Conservation (phyloP, 306 rosid genomes). For the Lathyrus sativus region DNA sequence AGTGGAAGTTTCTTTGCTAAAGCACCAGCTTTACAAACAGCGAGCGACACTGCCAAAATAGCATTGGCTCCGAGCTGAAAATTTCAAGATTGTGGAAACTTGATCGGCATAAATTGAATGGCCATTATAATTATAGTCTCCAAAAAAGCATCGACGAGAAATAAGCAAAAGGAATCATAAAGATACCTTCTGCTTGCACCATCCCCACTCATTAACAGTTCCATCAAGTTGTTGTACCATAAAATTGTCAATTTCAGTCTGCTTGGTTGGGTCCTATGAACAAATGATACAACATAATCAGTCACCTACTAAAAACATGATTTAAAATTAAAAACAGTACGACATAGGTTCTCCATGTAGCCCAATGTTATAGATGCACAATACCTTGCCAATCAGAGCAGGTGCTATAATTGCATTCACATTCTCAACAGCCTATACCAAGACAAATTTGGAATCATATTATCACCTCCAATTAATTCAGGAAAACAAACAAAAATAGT, state of each 20-base stretch:
- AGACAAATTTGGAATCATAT: constrained; percentile 27
- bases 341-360: not conserved
- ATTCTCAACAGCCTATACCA: constrained; percentile 82
- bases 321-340: constrained; percentile 19
- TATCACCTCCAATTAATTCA: constrained; percentile 22
- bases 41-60: constrained; percentile 92
- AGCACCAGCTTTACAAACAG: constrained; percentile 94
- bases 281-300: constrained; percentile 11
- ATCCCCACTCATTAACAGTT: constrained; percentile 98
- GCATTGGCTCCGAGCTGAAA: constrained; percentile 99
- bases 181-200: constrained; percentile 99
- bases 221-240: constrained; percentile 98
- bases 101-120: not conserved
- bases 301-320: constrained; percentile 4
- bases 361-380: constrained; percentile 11
- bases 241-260: constrained; percentile 74
- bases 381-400: constrained; percentile 89
- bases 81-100: not conserved
- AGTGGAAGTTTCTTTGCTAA: constrained; percentile 76
- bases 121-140: not conserved
- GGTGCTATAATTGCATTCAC: constrained; percentile 85
- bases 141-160: not conserved
- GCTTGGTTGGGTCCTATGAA: constrained; percentile 80
- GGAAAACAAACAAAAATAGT: not conserved
- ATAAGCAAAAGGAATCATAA: constrained; percentile 5